A percentile compares a stretch with the other conserved stretches of the same genome.
phyloP scores from a whole-genome alignment of 116 monocot species.

The Thalassia testudinum region DNA sequence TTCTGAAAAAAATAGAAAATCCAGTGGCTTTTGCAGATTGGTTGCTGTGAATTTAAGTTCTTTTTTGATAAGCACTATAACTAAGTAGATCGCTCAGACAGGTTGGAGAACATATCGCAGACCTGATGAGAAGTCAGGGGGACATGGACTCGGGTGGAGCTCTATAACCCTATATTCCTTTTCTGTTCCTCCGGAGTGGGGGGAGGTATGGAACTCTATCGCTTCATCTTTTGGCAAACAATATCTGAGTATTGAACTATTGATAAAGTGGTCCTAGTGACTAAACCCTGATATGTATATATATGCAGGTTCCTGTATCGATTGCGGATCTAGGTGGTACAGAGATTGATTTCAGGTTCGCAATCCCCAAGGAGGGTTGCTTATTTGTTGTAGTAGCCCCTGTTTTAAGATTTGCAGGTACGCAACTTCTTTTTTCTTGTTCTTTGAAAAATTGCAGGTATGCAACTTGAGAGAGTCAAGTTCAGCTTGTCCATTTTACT shows the following conservation, averaged over 20 bases:
- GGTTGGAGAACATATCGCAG: conserved; percentile 88
- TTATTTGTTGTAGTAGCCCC: conserved; percentile 79
- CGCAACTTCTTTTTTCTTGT: too few species aligned
- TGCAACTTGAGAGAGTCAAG: too few species aligned
- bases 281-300: neutral
- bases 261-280: neutral
- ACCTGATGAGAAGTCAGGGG: conserved; percentile 90
- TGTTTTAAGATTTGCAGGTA: conserved; percentile 86
- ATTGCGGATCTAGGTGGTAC: conserved; percentile 96
- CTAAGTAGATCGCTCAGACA: conserved; percentile 48
- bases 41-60: too few species aligned
- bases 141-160: conserved; percentile 91
- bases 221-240: neutral
- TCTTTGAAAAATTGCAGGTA: too few species aligned
- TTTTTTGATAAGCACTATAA: too few species aligned
- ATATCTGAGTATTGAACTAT: neutral
- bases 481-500: too few species aligned
- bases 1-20: too few species aligned
- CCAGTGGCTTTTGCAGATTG: too few species aligned
- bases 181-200: conserved; percentile 66
- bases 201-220: conserved; percentile 34
- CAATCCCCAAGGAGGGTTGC: conserved; percentile 58
- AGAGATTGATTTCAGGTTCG: conserved; percentile 85
- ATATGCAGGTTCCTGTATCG: conserved; percentile 87
- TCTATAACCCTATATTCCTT: conserved; percentile 83